These are phyloP conservation scores for Phialemonium atrogriseum DNA, from an alignment of 2,329 filamentous ascomycete genomes.

Conservation along the genomic window DNA sequence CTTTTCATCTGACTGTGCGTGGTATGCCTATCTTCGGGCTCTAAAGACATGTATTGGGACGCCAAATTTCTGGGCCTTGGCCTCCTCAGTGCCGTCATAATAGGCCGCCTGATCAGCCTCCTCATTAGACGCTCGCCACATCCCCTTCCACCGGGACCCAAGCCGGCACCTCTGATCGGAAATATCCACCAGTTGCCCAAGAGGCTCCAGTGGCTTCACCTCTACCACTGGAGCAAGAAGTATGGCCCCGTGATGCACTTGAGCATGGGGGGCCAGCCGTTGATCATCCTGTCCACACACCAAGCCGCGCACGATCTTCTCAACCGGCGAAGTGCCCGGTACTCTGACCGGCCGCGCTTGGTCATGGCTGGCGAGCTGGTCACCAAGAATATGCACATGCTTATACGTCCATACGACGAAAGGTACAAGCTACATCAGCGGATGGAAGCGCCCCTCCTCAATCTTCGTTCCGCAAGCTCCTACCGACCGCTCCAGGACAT, in stretches of 20 bases:
- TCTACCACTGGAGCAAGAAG: slow-evolving; percentile 12
- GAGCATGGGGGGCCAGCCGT: slow-evolving; percentile 24
- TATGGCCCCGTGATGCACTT: slow-evolving; percentile 21
- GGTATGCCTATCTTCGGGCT: too few species aligned
- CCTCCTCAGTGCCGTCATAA: neutral
- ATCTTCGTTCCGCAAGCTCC: slow-evolving; percentile 16
- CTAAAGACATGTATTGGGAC: neutral
- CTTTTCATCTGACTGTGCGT: too few species aligned
- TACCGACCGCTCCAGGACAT: slow-evolving; percentile 35
- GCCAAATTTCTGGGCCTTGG: neutral
- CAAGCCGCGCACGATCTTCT: slow-evolving; percentile 29
- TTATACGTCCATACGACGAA: slow-evolving; percentile 31
- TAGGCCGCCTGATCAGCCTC: neutral
- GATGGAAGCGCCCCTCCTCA: slow-evolving; percentile 26
- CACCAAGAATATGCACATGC: slow-evolving; percentile 26
- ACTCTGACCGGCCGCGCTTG: slow-evolving; percentile 29
- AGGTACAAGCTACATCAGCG: slow-evolving; percentile 29
- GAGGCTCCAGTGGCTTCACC: slow-evolving; percentile 6
- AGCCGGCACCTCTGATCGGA: slow-evolving; percentile 5
- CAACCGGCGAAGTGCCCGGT: slow-evolving; percentile 29
- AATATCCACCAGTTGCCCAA: slow-evolving; percentile 9
- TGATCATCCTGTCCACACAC: slow-evolving; percentile 28
- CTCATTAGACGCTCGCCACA: neutral
- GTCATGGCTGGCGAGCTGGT: slow-evolving; percentile 23
- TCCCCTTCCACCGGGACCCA: slow-evolving; percentile 6